Evolutionary conservation across 192 early-diverging fungal species (phyloP), one percentile per base, ranked within the genome.

Genomic region (Entomortierella beljakovae): DNA sequence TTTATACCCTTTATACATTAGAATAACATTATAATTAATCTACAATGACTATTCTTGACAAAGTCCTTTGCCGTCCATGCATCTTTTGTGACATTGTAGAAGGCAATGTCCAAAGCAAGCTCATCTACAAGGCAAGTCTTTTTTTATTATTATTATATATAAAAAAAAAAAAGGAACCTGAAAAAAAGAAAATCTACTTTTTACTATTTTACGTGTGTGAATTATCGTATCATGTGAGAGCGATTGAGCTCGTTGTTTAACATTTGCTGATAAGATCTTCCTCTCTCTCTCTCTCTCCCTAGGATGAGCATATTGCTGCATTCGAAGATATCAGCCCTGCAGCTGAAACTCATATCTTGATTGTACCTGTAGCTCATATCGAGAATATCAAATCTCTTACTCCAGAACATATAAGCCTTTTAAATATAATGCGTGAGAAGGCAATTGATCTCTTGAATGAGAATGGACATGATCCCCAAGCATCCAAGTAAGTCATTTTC

Each of bases 301-400:
- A 83, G 82, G 82, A 83, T 29, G 53, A 83, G 0, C 23, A 61
- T 0, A 66, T 83, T 38, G 76, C 71, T 31, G 76, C 82, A 15
- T 83, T 83, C 31, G 22, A 80, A 5, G 82, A 83, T 29, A 73
- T 75, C 57, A 80, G 57, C 16, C 82, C 82, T 18, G 66, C 76
- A 18, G 82, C 82, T 25, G 65, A 80, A 10, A 57, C 71, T 35
- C 82, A 83, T 65, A 66, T 83, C 71, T 59, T 83, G 35, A 66
- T 83, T 22, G 60, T 83, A 1, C 70, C 82, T 16, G 64, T 80
- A 22, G 60, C 35, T 15, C 82, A 83, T 58, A 58, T 74, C 18
- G 54, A 74, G 35, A 80, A 31, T 28, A 40, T 80, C 56, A 74
- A 73, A 34, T 53, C 59, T 1, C 38, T 83, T 6, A 80, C 57